Evolutionary conservation across 2,329 filamentous ascomycete genomes (phyloP).

Genomic region (Talaromyces marneffei): DNA sequence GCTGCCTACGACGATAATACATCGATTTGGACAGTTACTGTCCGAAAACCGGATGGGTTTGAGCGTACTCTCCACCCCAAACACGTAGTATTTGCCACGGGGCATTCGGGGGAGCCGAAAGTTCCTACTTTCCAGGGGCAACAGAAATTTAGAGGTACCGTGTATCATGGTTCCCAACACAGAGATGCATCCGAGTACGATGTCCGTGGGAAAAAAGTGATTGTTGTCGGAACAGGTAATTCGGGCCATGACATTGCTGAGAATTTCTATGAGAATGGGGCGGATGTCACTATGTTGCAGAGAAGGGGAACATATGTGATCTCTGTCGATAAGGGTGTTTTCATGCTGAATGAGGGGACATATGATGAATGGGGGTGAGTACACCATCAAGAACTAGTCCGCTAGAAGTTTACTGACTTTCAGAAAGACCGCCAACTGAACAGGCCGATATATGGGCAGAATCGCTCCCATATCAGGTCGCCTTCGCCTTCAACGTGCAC

Average conservation of each 20-base stretch:
- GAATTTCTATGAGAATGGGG: slow-evolving; percentile 46
- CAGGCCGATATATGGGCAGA: slow-evolving; percentile 47
- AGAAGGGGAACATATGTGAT: slow-evolving; percentile 48
- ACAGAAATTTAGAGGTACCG: slow-evolving; percentile 37
- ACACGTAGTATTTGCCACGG: slow-evolving; percentile 47
- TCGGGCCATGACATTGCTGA: slow-evolving; percentile 49
- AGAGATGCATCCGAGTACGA: slow-evolving; percentile 35
- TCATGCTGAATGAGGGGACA: slow-evolving; percentile 41
- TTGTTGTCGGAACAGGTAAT: slow-evolving; percentile 47
- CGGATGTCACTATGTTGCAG: slow-evolving; percentile 51
- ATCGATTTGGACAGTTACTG: slow-evolving; percentile 35
- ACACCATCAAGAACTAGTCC: background rate
- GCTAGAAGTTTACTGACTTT: background rate
- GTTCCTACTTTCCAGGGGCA: slow-evolving; percentile 39
- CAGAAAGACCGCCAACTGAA: slow-evolving; percentile 35
- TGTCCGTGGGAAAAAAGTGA: slow-evolving; percentile 40
- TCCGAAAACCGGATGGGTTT: slow-evolving; percentile 21
- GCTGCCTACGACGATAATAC: slow-evolving; percentile 36
- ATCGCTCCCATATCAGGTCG: slow-evolving; percentile 44
- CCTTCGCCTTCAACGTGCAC: slow-evolving; percentile 41
- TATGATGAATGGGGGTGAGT: slow-evolving; percentile 41
- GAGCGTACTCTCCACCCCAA: slow-evolving; percentile 31
- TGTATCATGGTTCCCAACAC: slow-evolving; percentile 43
- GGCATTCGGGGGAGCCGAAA: slow-evolving; percentile 39
- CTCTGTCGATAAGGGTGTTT: slow-evolving; percentile 39